Conservation (phyloP, 305 asterid genomes). For the Petunia hybrid region DNA sequence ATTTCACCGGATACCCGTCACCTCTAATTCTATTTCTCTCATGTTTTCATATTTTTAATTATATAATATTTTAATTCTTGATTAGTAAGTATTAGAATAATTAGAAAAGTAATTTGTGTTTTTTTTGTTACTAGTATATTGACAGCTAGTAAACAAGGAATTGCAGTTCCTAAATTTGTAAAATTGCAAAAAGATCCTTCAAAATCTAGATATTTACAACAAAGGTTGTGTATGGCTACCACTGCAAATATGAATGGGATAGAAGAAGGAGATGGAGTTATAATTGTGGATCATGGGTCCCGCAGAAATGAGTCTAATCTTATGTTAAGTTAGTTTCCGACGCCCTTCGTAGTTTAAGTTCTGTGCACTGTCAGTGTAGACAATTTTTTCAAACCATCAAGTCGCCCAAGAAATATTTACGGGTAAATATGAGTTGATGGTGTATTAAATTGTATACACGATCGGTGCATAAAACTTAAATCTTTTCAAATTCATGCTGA, state of each 20-base stretch:
- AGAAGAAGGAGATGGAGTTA: conserved; percentile 72
- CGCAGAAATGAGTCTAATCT: conserved; percentile 92
- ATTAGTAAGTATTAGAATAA: background rate
- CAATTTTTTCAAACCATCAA: no score
- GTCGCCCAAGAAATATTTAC: no score
- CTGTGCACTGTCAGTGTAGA: no score
- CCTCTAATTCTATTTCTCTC: background rate
- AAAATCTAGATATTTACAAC: conserved; percentile 48
- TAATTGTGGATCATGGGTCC: conserved; percentile 97
- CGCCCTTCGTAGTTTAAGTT: background rate
- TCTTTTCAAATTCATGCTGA: background rate
- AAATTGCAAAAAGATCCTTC: conserved; percentile 53
- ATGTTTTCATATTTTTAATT: background rate
- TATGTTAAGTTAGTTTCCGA: conserved; percentile 74
- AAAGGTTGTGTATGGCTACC: conserved; percentile 54
- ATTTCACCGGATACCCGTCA: no score
- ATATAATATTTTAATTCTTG: background rate
- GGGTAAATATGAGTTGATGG: no score
- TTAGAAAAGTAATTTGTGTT: conserved; percentile 11
- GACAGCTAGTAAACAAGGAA: conserved; percentile 48
- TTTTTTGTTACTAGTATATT: conserved; percentile 38
- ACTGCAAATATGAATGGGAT: conserved; percentile 57
- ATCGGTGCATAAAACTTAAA: no score
- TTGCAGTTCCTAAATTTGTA: conserved; percentile 50
- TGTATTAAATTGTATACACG: no score